A percentile compares a stretch with the other conserved stretches of the same genome.
These are phyloP conservation scores for Penicillium aurantiogriseum DNA, from an alignment of 2,329 filamentous ascomycete genomes.

Conservation along the genomic window DNA sequence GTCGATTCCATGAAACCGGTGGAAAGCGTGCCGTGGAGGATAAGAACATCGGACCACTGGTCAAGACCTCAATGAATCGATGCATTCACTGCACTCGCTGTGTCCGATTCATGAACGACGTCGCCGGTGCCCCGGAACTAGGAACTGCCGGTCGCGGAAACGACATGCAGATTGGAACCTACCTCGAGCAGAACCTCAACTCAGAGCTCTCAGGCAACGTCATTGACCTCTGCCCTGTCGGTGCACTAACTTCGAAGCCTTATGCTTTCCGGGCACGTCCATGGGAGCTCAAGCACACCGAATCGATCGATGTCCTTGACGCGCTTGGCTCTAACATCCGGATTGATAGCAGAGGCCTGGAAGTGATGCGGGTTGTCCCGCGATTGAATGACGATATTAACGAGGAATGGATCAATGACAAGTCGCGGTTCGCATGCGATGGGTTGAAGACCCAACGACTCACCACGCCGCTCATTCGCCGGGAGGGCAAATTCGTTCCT, in stretches of 20 bases:
- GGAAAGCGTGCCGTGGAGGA: conserved; percentile 98
- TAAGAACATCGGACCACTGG: conserved; percentile 96
- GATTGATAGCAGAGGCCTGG: conserved; percentile 85
- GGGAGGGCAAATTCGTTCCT: conserved; percentile 86
- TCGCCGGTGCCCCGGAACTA: conserved; percentile 92
- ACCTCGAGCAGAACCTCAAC: conserved; percentile 90
- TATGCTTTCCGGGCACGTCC: conserved; percentile 96
- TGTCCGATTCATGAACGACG: conserved; percentile 94
- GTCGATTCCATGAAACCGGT: conserved; percentile 90
- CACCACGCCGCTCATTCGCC: conserved; percentile 85
- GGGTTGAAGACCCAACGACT: conserved; percentile 94
- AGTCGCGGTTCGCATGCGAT: conserved; percentile 93
- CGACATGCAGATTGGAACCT: conserved; percentile 96
- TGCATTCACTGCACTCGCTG: conserved; percentile 99
- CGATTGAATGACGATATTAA: conserved; percentile 97
- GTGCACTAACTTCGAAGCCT: conserved; percentile 93
- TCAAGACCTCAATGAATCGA: conserved; percentile 99
- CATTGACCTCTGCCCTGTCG: conserved; percentile 96
- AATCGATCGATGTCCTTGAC: conserved; percentile 92
- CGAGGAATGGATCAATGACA: conserved; percentile 99
- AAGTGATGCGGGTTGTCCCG: conserved; percentile 93
- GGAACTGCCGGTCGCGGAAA: conserved; percentile 94
- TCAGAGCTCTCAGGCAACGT: conserved; percentile 95
- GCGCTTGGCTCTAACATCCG: conserved; percentile 92
- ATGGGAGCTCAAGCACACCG: conserved; percentile 95